Evolutionary conservation across 495 filamentous ascomycete species (phyloP).

Genomic region (Aspergillus indologenus): DNA sequence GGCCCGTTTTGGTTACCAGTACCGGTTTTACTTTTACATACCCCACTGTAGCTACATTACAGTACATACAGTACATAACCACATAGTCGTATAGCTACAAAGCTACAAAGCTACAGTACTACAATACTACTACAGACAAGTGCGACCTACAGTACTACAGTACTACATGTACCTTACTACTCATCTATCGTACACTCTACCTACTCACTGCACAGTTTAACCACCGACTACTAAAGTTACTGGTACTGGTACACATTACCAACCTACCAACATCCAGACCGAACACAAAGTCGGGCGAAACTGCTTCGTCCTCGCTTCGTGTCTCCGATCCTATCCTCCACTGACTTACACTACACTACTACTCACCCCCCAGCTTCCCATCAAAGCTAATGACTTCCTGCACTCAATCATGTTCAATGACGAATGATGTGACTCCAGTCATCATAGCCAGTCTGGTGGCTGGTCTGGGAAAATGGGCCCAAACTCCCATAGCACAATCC

Average conservation of each 20-base stretch:
- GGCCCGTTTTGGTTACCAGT: not conserved
- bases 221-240: no score
- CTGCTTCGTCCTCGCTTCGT: slow-evolving; percentile 14
- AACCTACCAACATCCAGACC: slow-evolving; percentile 8
- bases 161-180: not conserved
- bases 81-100: no score
- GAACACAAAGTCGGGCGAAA: slow-evolving; percentile 6
- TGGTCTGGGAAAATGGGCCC: slow-evolving; percentile 16
- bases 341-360: not conserved
- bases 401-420: slow-evolving; percentile 10
- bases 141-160: no score
- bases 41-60: no score
- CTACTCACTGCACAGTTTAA: not conserved
- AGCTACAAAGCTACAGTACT: no score
- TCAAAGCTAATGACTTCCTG: slow-evolving; percentile 13
- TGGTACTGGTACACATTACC: no score
- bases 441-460: slow-evolving; percentile 18
- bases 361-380: slow-evolving; percentile 10
- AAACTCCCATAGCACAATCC: slow-evolving; percentile 12
- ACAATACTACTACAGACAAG: no score
- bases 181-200: not conserved
- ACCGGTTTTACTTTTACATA: no score
- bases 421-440: slow-evolving; percentile 17
- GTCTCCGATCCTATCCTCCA: slow-evolving; percentile 12
- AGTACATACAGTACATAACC: no score